A percentile compares a stretch with the other conserved stretches of the same genome.
Conservation (phyloP, 177 flowering plant species). For the Vitis hybrid region DNA sequence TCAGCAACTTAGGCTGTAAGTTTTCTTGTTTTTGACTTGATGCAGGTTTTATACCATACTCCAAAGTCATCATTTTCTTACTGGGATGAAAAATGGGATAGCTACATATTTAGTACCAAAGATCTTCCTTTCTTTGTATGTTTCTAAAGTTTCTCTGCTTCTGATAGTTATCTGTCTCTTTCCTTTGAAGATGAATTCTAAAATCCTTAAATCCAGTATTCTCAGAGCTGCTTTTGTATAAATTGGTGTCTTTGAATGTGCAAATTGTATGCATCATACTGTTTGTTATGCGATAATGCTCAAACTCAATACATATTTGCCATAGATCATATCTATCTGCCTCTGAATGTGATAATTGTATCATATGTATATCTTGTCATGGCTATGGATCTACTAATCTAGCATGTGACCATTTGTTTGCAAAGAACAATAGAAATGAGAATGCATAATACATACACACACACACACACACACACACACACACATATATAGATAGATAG, state of each 20-base stretch:
- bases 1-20: neutral
- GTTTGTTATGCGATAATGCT: neutral
- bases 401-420: no score
- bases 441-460: no score
- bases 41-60: constrained; percentile 87
- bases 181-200: constrained; percentile 1
- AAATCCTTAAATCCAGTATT: neutral
- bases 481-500: no score
- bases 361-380: no score
- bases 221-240: neutral
- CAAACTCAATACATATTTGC: neutral
- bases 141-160: constrained; percentile 1
- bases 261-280: neutral
- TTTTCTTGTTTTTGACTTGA: neutral
- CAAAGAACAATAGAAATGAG: no score
- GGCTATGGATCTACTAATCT: no score
- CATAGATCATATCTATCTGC: neutral
- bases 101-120: constrained; percentile 63
- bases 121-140: constrained; percentile 98
- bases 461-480: no score
- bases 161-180: neutral
- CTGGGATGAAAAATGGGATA: constrained; percentile 69
- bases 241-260: neutral
- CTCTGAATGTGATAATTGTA: no score
- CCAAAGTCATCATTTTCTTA: constrained; percentile 82